Evolutionary conservation across 1,139 yeast species (phyloP).

Genomic region (Arxiozyma slooffiae): DNA sequence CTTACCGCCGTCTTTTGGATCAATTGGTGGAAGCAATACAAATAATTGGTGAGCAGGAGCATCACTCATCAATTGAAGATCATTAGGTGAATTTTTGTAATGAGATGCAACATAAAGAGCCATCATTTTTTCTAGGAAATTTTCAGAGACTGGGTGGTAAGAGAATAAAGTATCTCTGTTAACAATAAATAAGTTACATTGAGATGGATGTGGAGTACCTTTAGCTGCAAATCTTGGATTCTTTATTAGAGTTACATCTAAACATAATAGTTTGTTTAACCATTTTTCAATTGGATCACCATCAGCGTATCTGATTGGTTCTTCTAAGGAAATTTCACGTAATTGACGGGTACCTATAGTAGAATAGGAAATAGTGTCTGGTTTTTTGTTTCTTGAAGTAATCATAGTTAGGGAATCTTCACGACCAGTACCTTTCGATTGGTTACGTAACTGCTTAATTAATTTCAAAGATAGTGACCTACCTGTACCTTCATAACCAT

Average conservation of each 20-base stretch:
- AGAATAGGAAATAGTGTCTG: constrained; percentile 22
- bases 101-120: constrained; percentile 95
- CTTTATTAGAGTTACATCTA: constrained; percentile 74
- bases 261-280: constrained; percentile 82
- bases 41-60: constrained; percentile 97
- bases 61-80: constrained; percentile 91
- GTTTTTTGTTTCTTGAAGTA: constrained; percentile 51
- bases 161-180: constrained; percentile 93
- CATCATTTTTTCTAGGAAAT: constrained; percentile 92
- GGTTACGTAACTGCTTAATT: constrained; percentile 82
- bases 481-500: constrained; percentile 99
- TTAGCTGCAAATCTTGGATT: constrained; percentile 58
- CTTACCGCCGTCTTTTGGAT: constrained; percentile 61
- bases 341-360: constrained; percentile 48
- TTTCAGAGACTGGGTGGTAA: constrained; percentile 92
- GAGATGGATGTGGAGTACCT: constrained; percentile 89
- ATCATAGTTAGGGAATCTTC: constrained; percentile 41
- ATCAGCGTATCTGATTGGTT: constrained; percentile 94
- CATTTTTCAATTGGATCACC: constrained; percentile 95
- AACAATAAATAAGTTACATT: constrained; percentile 79
- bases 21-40: constrained; percentile 86
- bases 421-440: constrained; percentile 40
- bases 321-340: constrained; percentile 77
- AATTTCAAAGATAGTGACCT: constrained; percentile 87
- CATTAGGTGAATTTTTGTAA: constrained; percentile 95